Percentiles rank a stretch among this genome's conserved stretches.
Conservation (phyloP, 2,329 filamentous ascomycete species). For the Aureobasidium lini region DNA sequence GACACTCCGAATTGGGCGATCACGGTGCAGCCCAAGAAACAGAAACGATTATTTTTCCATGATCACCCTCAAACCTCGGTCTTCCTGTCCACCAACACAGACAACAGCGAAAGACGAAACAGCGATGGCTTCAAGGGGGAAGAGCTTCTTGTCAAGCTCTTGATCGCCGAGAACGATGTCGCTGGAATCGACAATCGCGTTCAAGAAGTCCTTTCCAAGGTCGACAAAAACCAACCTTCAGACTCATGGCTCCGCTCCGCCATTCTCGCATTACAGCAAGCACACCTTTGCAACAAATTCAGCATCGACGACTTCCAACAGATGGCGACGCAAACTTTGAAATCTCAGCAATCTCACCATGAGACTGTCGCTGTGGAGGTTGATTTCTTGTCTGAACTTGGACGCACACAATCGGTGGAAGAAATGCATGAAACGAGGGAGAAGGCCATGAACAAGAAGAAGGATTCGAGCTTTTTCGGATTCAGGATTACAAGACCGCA, state of each 20-base stretch:
- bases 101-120: background rate
- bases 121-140: background rate
- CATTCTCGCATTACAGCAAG: background rate
- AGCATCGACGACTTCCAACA: background rate
- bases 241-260: background rate
- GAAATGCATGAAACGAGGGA: conserved; percentile 14
- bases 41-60: conserved; percentile 4
- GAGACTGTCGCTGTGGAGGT: conserved; percentile 1
- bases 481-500: conserved; percentile 2
- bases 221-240: background rate
- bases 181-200: background rate
- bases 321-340: background rate
- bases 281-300: background rate
- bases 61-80: conserved; percentile 3
- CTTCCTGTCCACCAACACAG: background rate
- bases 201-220: background rate
- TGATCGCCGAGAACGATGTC: conserved; percentile 4
- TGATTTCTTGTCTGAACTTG: background rate
- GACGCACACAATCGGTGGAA: background rate
- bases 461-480: background rate
- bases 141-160: conserved; percentile 4
- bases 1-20: background rate
- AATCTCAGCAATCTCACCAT: conserved; percentile 1
- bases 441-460: conserved; percentile 13
- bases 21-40: conserved; percentile 3